These are phyloP conservation scores for Psophocarpus tetragonolobus DNA, from an alignment of 306 rosid species.

Conservation along the genomic window DNA sequence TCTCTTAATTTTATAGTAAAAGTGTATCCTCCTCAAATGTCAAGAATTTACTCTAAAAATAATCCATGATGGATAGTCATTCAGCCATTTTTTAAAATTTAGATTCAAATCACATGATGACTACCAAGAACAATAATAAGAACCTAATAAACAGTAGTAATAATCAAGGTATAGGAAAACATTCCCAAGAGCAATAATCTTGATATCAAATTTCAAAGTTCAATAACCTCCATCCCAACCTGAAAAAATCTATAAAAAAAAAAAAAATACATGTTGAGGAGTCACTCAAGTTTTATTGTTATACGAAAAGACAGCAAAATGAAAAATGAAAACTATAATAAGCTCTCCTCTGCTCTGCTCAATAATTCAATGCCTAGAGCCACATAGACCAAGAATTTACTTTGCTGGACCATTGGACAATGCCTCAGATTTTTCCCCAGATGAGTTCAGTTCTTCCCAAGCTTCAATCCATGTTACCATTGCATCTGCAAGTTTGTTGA, in stretches of 20 bases:
- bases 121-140: not conserved
- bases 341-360: conserved; percentile 43
- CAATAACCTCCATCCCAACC: conserved; percentile 5
- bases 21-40: no score
- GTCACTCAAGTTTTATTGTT: conserved; percentile 31
- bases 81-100: no score
- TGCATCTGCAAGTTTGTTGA: conserved; percentile 71
- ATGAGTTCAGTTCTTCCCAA: conserved; percentile 73
- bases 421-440: conserved; percentile 45
- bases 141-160: no score
- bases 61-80: no score
- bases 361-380: conserved; percentile 35
- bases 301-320: conserved; percentile 22
- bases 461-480: conserved; percentile 91
- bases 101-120: not conserved
- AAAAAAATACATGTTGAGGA: not conserved
- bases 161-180: not conserved
- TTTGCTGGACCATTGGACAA: conserved; percentile 37
- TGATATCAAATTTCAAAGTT: conserved; percentile 20
- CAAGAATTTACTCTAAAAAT: no score
- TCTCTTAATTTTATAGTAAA: no score
- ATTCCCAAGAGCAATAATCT: conserved; percentile 19
- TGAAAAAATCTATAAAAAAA: conserved; percentile 15
- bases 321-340: conserved; percentile 29
- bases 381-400: conserved; percentile 34